A percentile compares a stretch with the other conserved stretches of the same genome.
Conservation (phyloP, 495 filamentous ascomycete genomes). For the Penicillium longicatenatum region DNA sequence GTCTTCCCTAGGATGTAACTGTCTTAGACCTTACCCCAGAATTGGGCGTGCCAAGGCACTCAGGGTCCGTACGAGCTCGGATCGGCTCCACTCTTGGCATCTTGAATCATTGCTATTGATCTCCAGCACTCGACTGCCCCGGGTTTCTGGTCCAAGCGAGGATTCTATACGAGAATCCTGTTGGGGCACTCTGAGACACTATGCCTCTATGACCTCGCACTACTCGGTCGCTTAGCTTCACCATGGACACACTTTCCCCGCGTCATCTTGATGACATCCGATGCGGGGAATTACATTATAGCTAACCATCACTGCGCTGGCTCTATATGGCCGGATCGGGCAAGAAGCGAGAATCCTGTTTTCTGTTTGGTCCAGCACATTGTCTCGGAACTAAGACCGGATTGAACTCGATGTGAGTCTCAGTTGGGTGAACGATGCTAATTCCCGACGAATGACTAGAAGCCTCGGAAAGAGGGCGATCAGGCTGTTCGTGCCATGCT, state of each 20-base stretch:
- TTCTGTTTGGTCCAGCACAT: background rate
- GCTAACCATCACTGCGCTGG: background rate
- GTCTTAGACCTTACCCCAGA: slow-evolving; percentile 29
- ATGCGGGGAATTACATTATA: background rate
- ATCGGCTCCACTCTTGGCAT: slow-evolving; percentile 2
- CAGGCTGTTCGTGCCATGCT: background rate
- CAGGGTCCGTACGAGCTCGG: slow-evolving; percentile 6
- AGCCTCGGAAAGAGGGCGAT: background rate
- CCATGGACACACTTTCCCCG: background rate
- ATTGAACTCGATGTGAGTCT: background rate
- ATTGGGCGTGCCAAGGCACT: slow-evolving; percentile 2
- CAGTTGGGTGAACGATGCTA: background rate
- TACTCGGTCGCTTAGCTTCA: background rate
- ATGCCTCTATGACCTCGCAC: background rate
- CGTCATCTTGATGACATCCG: background rate
- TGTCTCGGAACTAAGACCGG: background rate
- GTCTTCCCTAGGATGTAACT: slow-evolving; percentile 28
- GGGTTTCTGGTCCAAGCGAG: background rate
- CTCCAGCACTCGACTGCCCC: background rate
- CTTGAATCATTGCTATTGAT: background rate
- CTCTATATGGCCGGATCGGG: background rate
- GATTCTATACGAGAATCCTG: slow-evolving; percentile 10
- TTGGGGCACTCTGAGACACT: slow-evolving; percentile 16
- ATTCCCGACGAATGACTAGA: background rate
- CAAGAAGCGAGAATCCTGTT: background rate